Evolutionary conservation across 1,284 basidiomycete genomes (phyloP), one percentile per base, ranked within the genome.

Genomic region (Irpex sp.): DNA sequence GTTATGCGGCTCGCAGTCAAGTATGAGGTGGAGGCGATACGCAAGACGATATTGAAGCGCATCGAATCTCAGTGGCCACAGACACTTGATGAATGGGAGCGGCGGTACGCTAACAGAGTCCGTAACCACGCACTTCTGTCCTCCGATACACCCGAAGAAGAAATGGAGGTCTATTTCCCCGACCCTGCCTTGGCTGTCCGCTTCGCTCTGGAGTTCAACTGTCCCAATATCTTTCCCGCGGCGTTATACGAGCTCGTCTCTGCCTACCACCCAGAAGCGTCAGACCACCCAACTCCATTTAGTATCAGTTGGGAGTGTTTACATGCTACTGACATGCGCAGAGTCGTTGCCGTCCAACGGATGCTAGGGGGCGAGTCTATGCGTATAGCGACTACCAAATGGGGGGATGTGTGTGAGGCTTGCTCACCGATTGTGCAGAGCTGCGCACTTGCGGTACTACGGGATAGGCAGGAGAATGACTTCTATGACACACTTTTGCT

Each of bases 61-160:
- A 60, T 60, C 49, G 59, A 52, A 34, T 38, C 59, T 8, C 48
- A 60, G n/a, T 60, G 59, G 59, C 59, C 59, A 6, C 21, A 54
- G 11, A 52, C 59, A 19, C 59, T 51, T 6, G 4, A 5, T 15
- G 59, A 60, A 11, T 60, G 59, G 59, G 31, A 36, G 52, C 9
- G 13, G 9, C 34, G 47, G 9, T 21, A 15, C 11, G 9, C 4
- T 7, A 13, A 57, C 19, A 57, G n/a, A 44, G 15, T 8, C 26
- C 34, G 21, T 3, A 36, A 36, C 57, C 9, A 19, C 37, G 57
- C 6, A 44, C 44, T 17, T 57, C 21, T 34, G 15, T 37, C 31
- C 54, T 37, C 8, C 34, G 37, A 38, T 5, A 15, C 11, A 6
- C 54, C n/a, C 40, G 47, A 7, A 31, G 26, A 8, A 34, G 48